phyloP scores from a whole-genome alignment of 129 eudicot species.

The Chrysanthemum seticuspe region DNA sequence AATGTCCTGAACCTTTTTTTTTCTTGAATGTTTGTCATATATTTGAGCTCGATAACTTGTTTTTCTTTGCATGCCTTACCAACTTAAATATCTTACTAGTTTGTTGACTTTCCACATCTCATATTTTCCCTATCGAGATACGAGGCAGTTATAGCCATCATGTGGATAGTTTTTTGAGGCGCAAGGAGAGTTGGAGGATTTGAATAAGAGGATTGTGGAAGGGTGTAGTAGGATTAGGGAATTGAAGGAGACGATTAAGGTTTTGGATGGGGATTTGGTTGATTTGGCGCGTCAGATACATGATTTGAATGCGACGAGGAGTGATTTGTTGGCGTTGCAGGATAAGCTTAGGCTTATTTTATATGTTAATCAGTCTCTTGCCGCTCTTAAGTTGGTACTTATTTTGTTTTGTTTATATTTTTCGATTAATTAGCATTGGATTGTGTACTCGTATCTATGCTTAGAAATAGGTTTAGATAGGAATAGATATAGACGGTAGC shows the following conservation, averaged over 20 bases:
- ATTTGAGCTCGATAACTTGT: too few relatives aligned
- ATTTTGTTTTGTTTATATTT: slow-evolving; percentile 21
- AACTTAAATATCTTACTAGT: too few relatives aligned
- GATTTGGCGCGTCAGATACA: slow-evolving; percentile 70
- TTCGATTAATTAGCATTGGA: not conserved
- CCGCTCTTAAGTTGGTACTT: slow-evolving; percentile 82
- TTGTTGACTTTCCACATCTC: too few relatives aligned
- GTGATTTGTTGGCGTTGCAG: slow-evolving; percentile 59
- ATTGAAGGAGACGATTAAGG: slow-evolving; percentile 76
- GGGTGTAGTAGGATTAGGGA: slow-evolving; percentile 85
- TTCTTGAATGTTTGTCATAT: too few relatives aligned
- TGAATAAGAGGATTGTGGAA: slow-evolving; percentile 70
- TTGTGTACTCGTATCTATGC: not conserved
- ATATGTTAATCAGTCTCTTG: slow-evolving; percentile 78
- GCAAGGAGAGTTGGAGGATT: slow-evolving; percentile 78
- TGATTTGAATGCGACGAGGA: slow-evolving; percentile 51
- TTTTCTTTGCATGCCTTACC: too few relatives aligned
- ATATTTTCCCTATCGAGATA: too few relatives aligned
- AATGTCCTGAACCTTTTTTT: too few relatives aligned
- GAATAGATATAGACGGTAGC: not conserved
- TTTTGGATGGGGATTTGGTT: slow-evolving; percentile 79
- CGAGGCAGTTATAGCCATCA: too few relatives aligned
- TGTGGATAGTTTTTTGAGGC: slow-evolving; percentile 95
- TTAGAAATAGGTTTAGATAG: too few relatives aligned
- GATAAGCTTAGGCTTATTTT: slow-evolving; percentile 77